Evolutionary conservation across 2,329 filamentous ascomycete genomes (phyloP), one percentile per base, ranked within the genome.

Genomic region (Aspergillus eucalypticola): DNA sequence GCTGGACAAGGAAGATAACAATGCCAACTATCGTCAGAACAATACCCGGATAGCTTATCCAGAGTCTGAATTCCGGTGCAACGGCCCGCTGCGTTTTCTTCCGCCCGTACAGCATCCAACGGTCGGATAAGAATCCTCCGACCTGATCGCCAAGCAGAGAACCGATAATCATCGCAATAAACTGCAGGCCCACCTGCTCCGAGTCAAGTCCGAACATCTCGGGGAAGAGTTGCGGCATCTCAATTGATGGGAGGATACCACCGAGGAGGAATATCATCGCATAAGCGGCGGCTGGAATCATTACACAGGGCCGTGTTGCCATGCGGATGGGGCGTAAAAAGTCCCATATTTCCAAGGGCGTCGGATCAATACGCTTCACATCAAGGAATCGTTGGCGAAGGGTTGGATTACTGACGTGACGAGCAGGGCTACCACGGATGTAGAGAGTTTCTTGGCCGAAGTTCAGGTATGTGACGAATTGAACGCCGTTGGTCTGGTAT

Each of bases 361-460:
- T 78, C 0, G 80, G 77, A 56, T 85, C 83, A 59, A 86, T 82
- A 38, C 32, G 32, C 32, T 6, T 35, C 32, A 13, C 10, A 35
- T 35, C 2, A 35, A 35, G 32, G 32, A 35, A 35, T 5, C 32
- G 32, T 35, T 35, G 32, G 1, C 11, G 32, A 13, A 13, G 32
- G 11, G 32, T 35, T 15, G 32, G 32, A 11, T 35, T 35, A 35
- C 32, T 6, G 32, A 35, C 4, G 32, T 13, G 32, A 15, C 32
- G 13, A 35, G 4, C 32, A 35, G 32, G 5, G 11, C 32, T 35
- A 15, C 32, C 32, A 13, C 32, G 32, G 32, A 35, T 59, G 67
- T 85, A 86, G 17, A 81, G 79, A 1, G 84, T 85, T 69, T 87
- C 84, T 0, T 80, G 79, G 3, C 81, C 79, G 54, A 84, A 69